phyloP scores from a whole-genome alignment of 2,329 filamentous ascomycete genomes.

The Westerdykella aurantiaca region DNA sequence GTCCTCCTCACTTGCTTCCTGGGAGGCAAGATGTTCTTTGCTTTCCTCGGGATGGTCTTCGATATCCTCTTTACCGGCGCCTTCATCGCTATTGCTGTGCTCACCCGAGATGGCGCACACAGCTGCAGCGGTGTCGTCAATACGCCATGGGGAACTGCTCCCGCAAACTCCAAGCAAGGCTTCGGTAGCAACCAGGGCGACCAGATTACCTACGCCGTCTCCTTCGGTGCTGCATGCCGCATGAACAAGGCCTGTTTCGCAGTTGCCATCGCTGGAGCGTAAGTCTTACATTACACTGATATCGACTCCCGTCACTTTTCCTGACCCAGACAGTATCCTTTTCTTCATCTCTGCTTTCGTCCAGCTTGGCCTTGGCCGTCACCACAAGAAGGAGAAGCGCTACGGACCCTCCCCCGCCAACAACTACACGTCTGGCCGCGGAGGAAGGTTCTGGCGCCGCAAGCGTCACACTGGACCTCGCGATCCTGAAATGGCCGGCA shows the following conservation, averaged over 20 bases:
- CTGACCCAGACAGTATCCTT: conserved; percentile 52
- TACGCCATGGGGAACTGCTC: conserved; percentile 65
- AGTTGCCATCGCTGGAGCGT: conserved; percentile 72
- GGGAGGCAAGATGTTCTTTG: conserved; percentile 67
- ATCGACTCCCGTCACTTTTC: conserved; percentile 2
- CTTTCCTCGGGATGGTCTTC: conserved; percentile 65
- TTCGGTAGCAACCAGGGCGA: conserved; percentile 40
- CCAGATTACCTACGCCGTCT: conserved; percentile 42
- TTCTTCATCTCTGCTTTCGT: conserved; percentile 67
- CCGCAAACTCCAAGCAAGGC: conserved; percentile 47
- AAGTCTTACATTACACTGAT: conserved; percentile 31
- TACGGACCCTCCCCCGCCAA: conserved; percentile 61
- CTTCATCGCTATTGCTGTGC: conserved; percentile 75
- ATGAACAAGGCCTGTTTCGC: conserved; percentile 73
- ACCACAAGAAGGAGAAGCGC: conserved; percentile 69
- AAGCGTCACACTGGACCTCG: conserved; percentile 28
- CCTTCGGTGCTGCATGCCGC: conserved; percentile 59
- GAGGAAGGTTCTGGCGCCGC: conserved; percentile 39
- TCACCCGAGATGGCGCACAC: conserved; percentile 63
- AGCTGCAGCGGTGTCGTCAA: conserved; percentile 59
- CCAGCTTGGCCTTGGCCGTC: conserved; percentile 61
- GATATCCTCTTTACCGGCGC: conserved; percentile 70
- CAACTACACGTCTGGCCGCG: conserved; percentile 58
- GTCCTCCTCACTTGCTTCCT: conserved; percentile 72
- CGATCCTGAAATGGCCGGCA: conserved; percentile 42